Base-by-base conservation (phyloP, 345 rosid genomes). In the Mercurialis annua region DNA sequence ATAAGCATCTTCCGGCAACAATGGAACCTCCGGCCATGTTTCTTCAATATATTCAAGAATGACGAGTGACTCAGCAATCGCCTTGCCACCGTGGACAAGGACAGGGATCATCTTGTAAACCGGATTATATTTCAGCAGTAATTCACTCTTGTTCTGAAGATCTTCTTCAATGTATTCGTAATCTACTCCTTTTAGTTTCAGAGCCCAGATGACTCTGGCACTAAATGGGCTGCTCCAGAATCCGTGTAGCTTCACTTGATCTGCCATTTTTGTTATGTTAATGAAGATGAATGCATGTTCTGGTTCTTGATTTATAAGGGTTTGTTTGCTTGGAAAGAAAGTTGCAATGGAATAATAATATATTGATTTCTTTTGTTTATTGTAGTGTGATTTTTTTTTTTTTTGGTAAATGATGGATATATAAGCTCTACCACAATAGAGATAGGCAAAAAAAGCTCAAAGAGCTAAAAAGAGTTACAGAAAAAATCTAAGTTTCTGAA, bases 41-140 rank as follows among this genome's bases (percentile, higher is more conserved):
- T 70, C 73, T 16, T 70, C 73, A 17, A 70, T 61, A 44, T 62
- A 70, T 31, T 70, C 67, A 29, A 70, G 38, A 31, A 70, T 62
- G 3, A 70, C 44, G 8, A 52, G 23, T n/a, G n/a, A n/a, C n/a
- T n/a, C n/a, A n/a, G n/a, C n/a, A n/a, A n/a, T n/a, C n/a, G n/a
- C n/a, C n/a, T n/a, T n/a, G n/a, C n/a, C n/a, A n/a, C n/a, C n/a
- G n/a, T n/a, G n/a, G n/a, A n/a, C n/a, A n/a, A n/a, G n/a, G n/a
- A n/a, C n/a, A n/a, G n/a, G n/a, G n/a, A n/a, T n/a, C n/a, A n/a
- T n/a, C n/a, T n/a, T n/a, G n/a, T n/a, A n/a, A n/a, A n/a, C n/a
- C n/a, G n/a, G n/a, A n/a, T n/a, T n/a, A n/a, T n/a, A n/a, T n/a
- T 69, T 20, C 20, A 69, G 34, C 0, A 70, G 67, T 46, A 42